A percentile compares a stretch with the other conserved stretches of the same genome.
phyloP scores from a whole-genome alignment of 805 yeast species.

The Zygosaccharomyces bailii region DNA sequence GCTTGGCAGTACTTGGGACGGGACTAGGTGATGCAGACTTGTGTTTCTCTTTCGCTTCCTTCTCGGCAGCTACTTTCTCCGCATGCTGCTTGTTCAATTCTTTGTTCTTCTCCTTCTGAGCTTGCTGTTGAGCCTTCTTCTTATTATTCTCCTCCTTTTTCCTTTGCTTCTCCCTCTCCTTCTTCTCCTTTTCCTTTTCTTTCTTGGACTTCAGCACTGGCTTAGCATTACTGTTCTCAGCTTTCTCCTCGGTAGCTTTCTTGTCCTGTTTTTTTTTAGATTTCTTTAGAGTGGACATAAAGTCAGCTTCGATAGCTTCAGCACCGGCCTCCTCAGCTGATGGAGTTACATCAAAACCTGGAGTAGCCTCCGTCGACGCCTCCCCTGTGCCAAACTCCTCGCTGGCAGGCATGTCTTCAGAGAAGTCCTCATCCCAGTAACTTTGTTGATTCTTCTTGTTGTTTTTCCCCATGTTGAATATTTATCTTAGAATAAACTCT shows the following conservation, averaged over 20 bases:
- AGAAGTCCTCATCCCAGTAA: constrained; percentile 76
- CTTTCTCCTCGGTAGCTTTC: constrained; percentile 58
- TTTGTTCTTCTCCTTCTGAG: constrained; percentile 55
- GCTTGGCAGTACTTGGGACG: constrained; percentile 33
- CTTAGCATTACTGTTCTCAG: constrained; percentile 44
- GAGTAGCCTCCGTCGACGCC: constrained; percentile 34
- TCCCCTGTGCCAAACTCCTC: constrained; percentile 48
- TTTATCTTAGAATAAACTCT: background rate
- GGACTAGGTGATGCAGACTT: constrained; percentile 37
- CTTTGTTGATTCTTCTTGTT: constrained; percentile 69
- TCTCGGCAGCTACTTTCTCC: constrained; percentile 35
- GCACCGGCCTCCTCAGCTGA: constrained; percentile 35
- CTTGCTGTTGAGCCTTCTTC: constrained; percentile 71
- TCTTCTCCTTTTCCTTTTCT: constrained; percentile 92
- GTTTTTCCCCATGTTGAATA: constrained; percentile 43
- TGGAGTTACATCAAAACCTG: constrained; percentile 16
- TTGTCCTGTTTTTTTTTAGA: constrained; percentile 74
- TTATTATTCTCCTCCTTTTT: constrained; percentile 87
- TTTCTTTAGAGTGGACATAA: constrained; percentile 77
- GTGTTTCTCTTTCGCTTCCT: constrained; percentile 35
- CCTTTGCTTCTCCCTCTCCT: constrained; percentile 83
- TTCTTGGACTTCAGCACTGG: constrained; percentile 85
- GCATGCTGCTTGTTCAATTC: constrained; percentile 42
- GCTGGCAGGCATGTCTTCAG: constrained; percentile 46
- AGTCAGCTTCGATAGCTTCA: constrained; percentile 57